Conservation (phyloP, 805 yeast genomes). For the Candida vartiovaarae region DNA sequence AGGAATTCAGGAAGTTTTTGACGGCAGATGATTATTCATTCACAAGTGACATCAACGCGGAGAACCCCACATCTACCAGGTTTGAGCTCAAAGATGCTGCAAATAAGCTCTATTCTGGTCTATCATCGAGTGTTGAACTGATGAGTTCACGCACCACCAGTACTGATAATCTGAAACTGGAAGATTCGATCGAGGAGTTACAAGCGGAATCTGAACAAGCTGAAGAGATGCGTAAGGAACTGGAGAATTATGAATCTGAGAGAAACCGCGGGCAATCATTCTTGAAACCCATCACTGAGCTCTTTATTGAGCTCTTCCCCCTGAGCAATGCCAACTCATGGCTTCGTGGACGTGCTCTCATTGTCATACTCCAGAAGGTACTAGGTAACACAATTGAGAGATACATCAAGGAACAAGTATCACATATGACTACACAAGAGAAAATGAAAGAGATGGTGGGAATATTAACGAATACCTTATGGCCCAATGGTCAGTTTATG, state of each 20-base stretch:
- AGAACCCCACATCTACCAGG: conserved; percentile 4
- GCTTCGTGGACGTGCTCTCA: conserved; percentile 79
- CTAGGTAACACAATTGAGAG: conserved; percentile 85
- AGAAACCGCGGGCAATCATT: conserved; percentile 36
- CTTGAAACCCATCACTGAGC: conserved; percentile 76
- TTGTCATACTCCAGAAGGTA: conserved; percentile 75
- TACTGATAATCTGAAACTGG: conserved; percentile 11
- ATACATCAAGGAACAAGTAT: conserved; percentile 32
- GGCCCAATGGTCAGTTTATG: conserved; percentile 52
- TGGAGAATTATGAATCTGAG: conserved; percentile 34
- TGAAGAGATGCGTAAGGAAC: conserved; percentile 47
- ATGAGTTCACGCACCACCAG: conserved; percentile 6
- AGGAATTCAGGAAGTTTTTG: conserved; percentile 66
- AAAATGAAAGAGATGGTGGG: conserved; percentile 36
- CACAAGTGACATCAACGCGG: not conserved
- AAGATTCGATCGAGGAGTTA: conserved; percentile 4
- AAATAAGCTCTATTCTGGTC: conserved; percentile 14
- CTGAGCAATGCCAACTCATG: conserved; percentile 59
- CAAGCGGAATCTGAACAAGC: conserved; percentile 19
- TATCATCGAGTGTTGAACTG: conserved; percentile 13
- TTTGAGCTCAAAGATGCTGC: conserved; percentile 16
- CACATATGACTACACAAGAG: conserved; percentile 35
- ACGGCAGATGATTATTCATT: conserved; percentile 33
- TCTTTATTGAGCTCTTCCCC: conserved; percentile 64
- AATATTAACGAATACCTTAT: conserved; percentile 25